Conservation (phyloP, 2,329 filamentous ascomycete genomes). For the Curvularia lunata region DNA sequence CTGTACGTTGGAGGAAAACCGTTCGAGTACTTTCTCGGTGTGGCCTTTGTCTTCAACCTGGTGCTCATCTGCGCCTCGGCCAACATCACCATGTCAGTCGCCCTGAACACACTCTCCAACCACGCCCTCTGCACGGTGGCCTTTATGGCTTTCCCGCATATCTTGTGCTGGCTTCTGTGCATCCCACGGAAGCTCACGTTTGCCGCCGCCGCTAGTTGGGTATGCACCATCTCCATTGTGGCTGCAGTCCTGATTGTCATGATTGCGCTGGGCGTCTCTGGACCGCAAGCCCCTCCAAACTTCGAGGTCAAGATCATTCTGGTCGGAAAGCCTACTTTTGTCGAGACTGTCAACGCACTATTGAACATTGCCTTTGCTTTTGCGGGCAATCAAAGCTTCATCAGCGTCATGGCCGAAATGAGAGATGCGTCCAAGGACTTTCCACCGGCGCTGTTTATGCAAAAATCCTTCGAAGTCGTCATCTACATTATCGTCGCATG, state of each 20-base stretch:
- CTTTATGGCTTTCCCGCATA: conserved; percentile 65
- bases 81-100: conserved; percentile 57
- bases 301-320: conserved; percentile 32
- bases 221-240: conserved; percentile 65
- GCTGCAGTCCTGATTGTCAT: conserved; percentile 71
- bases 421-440: conserved; percentile 63
- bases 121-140: conserved; percentile 69
- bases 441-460: conserved; percentile 66
- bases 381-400: conserved; percentile 69
- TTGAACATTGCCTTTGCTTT: conserved; percentile 74
- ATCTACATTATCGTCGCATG: conserved; percentile 68
- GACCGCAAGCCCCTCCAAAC: conserved; percentile 46
- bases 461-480: conserved; percentile 62
- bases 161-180: conserved; percentile 66
- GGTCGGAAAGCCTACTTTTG: conserved; percentile 37
- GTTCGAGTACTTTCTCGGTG: conserved; percentile 35
- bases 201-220: conserved; percentile 64
- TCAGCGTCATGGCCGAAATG: conserved; percentile 70
- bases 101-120: conserved; percentile 67
- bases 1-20: conserved; percentile 36
- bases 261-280: conserved; percentile 65
- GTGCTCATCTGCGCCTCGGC: conserved; percentile 38
- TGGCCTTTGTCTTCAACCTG: conserved; percentile 37
- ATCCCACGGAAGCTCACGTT: conserved; percentile 67
- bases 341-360: conserved; percentile 36